Base-by-base conservation (phyloP, 352 stramenopile species). In the Vaucheria bursata region DNA sequence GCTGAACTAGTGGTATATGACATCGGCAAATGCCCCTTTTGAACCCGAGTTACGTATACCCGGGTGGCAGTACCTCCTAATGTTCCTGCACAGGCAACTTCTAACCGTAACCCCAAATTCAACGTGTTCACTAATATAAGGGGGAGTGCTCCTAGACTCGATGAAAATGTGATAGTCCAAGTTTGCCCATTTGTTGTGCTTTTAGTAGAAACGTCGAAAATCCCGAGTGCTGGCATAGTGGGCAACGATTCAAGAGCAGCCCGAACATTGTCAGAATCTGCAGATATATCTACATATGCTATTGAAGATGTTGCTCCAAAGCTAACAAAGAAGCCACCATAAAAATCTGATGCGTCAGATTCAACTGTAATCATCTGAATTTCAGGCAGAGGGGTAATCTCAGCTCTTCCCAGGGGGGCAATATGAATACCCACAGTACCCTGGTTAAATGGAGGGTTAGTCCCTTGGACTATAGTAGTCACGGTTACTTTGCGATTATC, bases 281-380 rank as follows among this genome's bases (percentile, higher is more conserved):
- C 80, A 39, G 88, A 78, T 35, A 75, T 75, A 29, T 67, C 68
- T 68, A 91, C 88, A 25, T 74, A 75, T 7, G 75, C 2, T 65
- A 74, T 74, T 0, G 87, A 87, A 18, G 68, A 79, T 71, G 86
- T 79, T 39, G 81, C 87, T 77, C 86, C 87, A 59, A 88, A 90
- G n/a, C 81, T 77, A 8, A 89, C 72, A 67, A 79, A 79, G 74
- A 91, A 89, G 65, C 85, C 80, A 5, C 88, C 88, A 35, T 81
- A 79, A 35, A 91, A 77, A 79, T 92, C 86, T 35, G 85, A 74
- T 25, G 86, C 86, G 38, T 75, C 71, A 59, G 86, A 81, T 29
- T 85, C 82, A 0, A 89, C 78, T 75, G 85, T 85, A 45, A 92
- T 89, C 37, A 73, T 79, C 82, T 92, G 88, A 6, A 90, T 75